phyloP scores from a whole-genome alignment of 2,329 filamentous ascomycete species.

The Colletotrichum magnum region DNA sequence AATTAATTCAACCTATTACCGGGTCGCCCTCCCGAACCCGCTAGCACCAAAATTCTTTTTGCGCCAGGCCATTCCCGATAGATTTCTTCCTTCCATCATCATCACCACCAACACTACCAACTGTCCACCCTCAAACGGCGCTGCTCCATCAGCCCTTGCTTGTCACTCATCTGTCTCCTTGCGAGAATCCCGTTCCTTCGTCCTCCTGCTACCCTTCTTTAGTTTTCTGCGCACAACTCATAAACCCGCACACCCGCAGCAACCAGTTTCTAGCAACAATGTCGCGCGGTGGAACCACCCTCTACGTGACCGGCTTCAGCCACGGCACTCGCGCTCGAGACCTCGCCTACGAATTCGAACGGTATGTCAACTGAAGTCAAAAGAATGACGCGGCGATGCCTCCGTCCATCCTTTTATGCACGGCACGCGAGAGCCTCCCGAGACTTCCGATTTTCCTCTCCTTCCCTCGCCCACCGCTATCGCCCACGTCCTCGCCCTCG shows the following conservation, averaged over 20 bases:
- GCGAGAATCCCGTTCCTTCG: neutral
- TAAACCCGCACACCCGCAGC: neutral
- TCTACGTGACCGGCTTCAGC: constrained; percentile 99
- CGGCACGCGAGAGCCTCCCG: constrained; percentile 45
- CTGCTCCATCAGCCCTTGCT: constrained; percentile 36
- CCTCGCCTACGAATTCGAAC: constrained; percentile 99
- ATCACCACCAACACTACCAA: constrained; percentile 34
- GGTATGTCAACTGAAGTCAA: constrained; percentile 81
- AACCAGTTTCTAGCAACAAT: constrained; percentile 63
- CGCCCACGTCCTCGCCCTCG: constrained; percentile 52
- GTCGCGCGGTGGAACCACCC: constrained; percentile 94
- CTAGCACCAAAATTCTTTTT: constrained; percentile 39
- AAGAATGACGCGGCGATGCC: constrained; percentile 60
- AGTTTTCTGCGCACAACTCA: constrained; percentile 16
- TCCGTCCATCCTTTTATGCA: constrained; percentile 60
- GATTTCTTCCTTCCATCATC: constrained; percentile 34
- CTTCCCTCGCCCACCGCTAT: constrained; percentile 47
- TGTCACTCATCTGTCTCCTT: neutral
- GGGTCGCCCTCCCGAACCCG: constrained; percentile 10
- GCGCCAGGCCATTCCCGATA: constrained; percentile 30
- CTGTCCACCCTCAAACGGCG: constrained; percentile 16
- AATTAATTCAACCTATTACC: neutral
- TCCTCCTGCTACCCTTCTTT: neutral
- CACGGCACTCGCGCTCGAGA: constrained; percentile 98
- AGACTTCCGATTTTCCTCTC: constrained; percentile 51